Conservation (phyloP, 2,329 filamentous ascomycete species). For the Pleomassaria siparia region DNA sequence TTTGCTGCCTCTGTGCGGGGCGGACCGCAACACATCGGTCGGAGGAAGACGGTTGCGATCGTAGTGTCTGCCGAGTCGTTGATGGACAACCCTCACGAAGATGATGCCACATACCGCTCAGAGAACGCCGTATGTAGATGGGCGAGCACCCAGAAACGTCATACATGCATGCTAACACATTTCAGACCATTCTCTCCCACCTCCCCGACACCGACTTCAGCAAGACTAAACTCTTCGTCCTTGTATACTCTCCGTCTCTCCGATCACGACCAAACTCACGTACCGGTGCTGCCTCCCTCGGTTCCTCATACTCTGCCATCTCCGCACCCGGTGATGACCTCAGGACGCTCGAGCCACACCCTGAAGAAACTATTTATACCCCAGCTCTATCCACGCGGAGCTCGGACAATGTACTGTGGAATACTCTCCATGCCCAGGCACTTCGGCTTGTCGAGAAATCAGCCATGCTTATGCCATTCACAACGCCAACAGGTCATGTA, state of each 20-base stretch:
- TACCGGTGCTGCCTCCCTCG: slow-evolving; percentile 58
- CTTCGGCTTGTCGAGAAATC: slow-evolving; percentile 79
- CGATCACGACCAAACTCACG: slow-evolving; percentile 61
- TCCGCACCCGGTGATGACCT: slow-evolving; percentile 63
- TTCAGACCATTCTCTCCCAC: slow-evolving; percentile 73
- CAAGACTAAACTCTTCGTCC: slow-evolving; percentile 75
- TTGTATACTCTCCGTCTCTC: slow-evolving; percentile 83
- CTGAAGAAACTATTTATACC: slow-evolving; percentile 45
- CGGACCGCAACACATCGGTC: slow-evolving; percentile 25
- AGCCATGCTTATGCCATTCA: slow-evolving; percentile 86
- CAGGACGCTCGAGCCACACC: slow-evolving; percentile 45
- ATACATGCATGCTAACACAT: slow-evolving; percentile 21
- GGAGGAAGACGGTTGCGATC: slow-evolving; percentile 75
- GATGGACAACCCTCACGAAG: slow-evolving; percentile 56
- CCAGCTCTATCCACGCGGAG: slow-evolving; percentile 37
- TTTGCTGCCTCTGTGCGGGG: slow-evolving; percentile 34
- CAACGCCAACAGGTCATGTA: slow-evolving; percentile 76
- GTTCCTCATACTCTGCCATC: slow-evolving; percentile 89
- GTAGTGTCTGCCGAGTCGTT: slow-evolving; percentile 79
- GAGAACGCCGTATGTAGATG: slow-evolving; percentile 83
- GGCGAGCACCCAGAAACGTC: not conserved
- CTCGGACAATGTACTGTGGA: slow-evolving; percentile 62
- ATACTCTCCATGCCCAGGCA: slow-evolving; percentile 78
- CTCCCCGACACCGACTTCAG: slow-evolving; percentile 77
- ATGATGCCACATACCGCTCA: slow-evolving; percentile 59